Evolutionary conservation across 306 rosid species (phyloP), one percentile per base, ranked within the genome.

Genomic region (Carpinus fangiana): DNA sequence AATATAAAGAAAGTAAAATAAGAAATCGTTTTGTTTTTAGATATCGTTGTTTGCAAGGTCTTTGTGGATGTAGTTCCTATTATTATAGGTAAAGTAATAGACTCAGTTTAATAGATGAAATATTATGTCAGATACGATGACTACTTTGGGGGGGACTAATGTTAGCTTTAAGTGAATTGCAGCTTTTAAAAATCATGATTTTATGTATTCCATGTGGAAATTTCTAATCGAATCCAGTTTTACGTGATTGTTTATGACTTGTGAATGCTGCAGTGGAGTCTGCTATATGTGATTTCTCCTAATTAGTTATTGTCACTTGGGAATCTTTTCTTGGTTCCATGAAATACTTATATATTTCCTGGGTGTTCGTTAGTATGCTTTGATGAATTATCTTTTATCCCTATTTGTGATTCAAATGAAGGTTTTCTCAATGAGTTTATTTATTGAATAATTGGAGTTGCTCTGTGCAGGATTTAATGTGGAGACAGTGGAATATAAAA

Each of bases 401-500:
- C 54, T 69, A 64, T 45, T 45, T 18, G 28, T 50, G 12, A 54
- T 50, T 60, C 4, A 41, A 21, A 75, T 3, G 62, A 48, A 14
- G 66, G 59, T 79, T 75, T 69, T 72, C 73, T 43, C 3, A 64
- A 4, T 74, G 45, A 36, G 14, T 47, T 62, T 46, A 11, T 28
- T 61, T 10, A 60, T 77, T 74, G 43, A 28, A 60, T 45, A 52
- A 74, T 50, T 45, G 38, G 75, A 3, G 70, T 7, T 66, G 70
- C 59, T 54, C 26, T 73, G 71, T 84, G 82, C 86, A 94, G 98
- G 98, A 71, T 94, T 94, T 85, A 94, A 94, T 77, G 97, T 94
- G 86, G 97, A 94, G 87, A 94, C 98, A 0, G 98, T 94, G 43
- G 98, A 94, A 82, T 92, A 94, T 86, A 94, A 92, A 93, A 94